Base-by-base conservation (phyloP, 2,329 filamentous ascomycete genomes). In the Cladophialophora yegresii region DNA sequence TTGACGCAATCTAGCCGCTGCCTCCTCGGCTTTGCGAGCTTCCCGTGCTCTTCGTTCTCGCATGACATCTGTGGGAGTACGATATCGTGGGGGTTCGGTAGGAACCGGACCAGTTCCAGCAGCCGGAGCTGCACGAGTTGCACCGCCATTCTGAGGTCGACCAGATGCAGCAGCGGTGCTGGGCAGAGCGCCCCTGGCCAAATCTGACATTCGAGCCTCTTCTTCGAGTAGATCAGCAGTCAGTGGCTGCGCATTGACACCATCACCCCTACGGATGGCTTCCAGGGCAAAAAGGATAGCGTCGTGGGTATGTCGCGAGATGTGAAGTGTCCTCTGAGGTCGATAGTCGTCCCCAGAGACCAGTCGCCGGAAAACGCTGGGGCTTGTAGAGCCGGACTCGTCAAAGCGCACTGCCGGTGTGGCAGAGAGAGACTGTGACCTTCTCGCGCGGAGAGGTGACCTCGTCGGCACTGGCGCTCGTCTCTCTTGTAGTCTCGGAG, bases 231-330 rank as follows among this genome's bases (percentile, higher is more conserved):
- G 80, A 77, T 96, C 92, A 26, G 90, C 84, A 8, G 92, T 96
- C 78, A 98, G 96, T 1, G 93, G 92, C 54, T 89, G 85, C 71
- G 72, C 59, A 65, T 71, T 45, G 47, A 66, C 63, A 59, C 71
- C 64, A 63, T 71, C 59, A 55, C 72, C 71, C 67, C 58, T 65
- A 53, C 93, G 89, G 70, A 98, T 84, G 43, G 91, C 92, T 80
- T 96, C 92, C 63, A 98, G 86, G 43, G 92, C 87, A 81, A 90
- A 98, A 72, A 96, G 88, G 75, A 99, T 93, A 43, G 95, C 93
- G 76, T 90, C 91, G 69, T 91, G 90, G 54, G 92, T 96, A 69
- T 90, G 87, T 71, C 87, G 89, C 54, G 92, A 96, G 76, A 97
- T 88, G 73, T 86, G 87, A 66, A 75, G 77, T 10, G 74, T 78